A percentile compares a stretch with the other conserved stretches of the same genome.
These are phyloP conservation scores for Afroboletus lepidellus DNA, from an alignment of 1,284 basidiomycete genomes.

Conservation along the genomic window DNA sequence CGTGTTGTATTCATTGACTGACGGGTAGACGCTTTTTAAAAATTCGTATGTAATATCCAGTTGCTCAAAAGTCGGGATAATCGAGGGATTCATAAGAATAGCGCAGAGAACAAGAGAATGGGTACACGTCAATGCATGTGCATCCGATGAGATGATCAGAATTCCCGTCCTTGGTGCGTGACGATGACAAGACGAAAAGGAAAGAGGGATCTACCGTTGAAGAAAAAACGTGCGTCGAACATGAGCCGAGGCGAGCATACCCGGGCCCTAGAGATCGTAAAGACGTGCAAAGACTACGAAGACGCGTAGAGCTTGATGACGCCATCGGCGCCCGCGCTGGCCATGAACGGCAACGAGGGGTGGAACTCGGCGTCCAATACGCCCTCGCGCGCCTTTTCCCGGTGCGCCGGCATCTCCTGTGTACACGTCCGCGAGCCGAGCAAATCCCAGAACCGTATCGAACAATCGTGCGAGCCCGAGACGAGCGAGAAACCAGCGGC, in stretches of 20 bases:
- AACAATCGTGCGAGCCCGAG: constrained; percentile 92
- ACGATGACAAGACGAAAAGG: constrained; percentile 17
- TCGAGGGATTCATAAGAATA: constrained; percentile 1
- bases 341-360: constrained; percentile 82
- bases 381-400: constrained; percentile 87
- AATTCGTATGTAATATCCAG: too few relatives aligned
- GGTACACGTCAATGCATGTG: constrained; percentile 8
- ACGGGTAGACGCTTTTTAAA: too few relatives aligned
- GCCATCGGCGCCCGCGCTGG: constrained; percentile 93
- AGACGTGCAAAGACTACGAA: constrained; percentile 45
- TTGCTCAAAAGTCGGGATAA: not conserved
- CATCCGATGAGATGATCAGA: constrained; percentile 18
- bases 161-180: constrained; percentile 30
- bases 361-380: constrained; percentile 88
- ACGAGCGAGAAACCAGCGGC: constrained; percentile 84
- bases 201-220: constrained; percentile 5
- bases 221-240: constrained; percentile 3
- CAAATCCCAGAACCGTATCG: constrained; percentile 93
- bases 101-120: not conserved
- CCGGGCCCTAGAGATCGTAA: not conserved
- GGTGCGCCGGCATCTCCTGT: constrained; percentile 88
- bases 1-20: constrained; percentile 2
- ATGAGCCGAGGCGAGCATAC: constrained; percentile 15
- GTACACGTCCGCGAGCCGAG: constrained; percentile 77
- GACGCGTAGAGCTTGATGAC: constrained; percentile 87